phyloP scores from a whole-genome alignment of 805 yeast species.

The Candida insectorum region DNA sequence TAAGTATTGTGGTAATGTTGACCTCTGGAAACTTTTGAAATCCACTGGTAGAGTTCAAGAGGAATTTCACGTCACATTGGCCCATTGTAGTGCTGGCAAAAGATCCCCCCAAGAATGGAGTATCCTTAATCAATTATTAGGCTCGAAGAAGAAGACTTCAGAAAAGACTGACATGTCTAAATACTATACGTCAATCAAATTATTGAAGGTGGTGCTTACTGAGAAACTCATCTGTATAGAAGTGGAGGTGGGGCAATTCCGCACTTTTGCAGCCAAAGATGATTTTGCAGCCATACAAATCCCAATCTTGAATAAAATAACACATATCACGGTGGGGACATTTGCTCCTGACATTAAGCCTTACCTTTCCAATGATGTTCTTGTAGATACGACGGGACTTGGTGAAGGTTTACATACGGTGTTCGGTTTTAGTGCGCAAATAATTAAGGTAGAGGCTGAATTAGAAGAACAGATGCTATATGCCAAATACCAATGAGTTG shows the following conservation, averaged over 20 bases:
- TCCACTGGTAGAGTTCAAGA: constrained; percentile 42
- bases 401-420: no score
- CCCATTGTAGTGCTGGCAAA: constrained; percentile 35
- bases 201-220: constrained; percentile 18
- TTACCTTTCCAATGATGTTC: constrained; percentile 8
- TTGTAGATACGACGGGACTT: neutral
- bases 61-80: constrained; percentile 65
- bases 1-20: constrained; percentile 13
- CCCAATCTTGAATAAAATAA: constrained; percentile 3
- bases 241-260: constrained; percentile 32
- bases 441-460: no score
- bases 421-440: no score
- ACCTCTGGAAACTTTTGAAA: constrained; percentile 10
- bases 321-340: constrained; percentile 13
- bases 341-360: constrained; percentile 10
- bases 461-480: no score
- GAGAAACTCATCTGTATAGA: constrained; percentile 49
- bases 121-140: constrained; percentile 4
- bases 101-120: constrained; percentile 8
- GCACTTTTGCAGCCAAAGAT: no score
- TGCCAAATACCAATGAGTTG: no score
- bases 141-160: constrained; percentile 1
- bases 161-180: constrained; percentile 15
- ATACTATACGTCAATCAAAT: constrained; percentile 23
- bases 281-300: constrained; percentile 2